A percentile compares a stretch with the other conserved stretches of the same genome.
These are phyloP conservation scores for Saccharomycopsis fibuligera DNA, from an alignment of 805 yeast species.

Conservation along the genomic window DNA sequence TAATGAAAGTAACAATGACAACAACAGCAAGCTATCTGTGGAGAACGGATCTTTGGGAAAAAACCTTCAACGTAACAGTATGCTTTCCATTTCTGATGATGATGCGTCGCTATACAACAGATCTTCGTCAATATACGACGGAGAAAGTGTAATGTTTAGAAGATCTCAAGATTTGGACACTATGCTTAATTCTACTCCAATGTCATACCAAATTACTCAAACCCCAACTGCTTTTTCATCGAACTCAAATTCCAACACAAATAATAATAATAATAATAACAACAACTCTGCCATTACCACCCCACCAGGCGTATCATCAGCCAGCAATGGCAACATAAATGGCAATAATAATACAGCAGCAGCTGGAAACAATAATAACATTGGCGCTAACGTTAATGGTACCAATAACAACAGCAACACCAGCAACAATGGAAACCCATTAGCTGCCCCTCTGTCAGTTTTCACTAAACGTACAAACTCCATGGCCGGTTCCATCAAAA, in stretches of 20 bases:
- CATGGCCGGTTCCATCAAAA: constrained; percentile 7
- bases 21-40: neutral
- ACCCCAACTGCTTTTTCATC: too few relatives aligned
- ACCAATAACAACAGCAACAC: too few relatives aligned
- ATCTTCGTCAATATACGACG: constrained; percentile 10
- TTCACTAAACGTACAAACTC: neutral
- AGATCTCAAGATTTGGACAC: constrained; percentile 12
- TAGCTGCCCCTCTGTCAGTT: neutral
- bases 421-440: too few relatives aligned
- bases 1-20: neutral
- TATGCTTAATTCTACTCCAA: constrained; percentile 2
- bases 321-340: neutral
- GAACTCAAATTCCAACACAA: neutral
- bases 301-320: neutral
- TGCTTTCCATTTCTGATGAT: constrained; percentile 14
- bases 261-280: neutral
- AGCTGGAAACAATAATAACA: neutral
- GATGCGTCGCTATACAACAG: constrained; percentile 16
- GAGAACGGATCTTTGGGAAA: neutral
- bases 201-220: neutral
- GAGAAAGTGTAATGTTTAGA: constrained; percentile 1
- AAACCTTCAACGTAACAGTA: constrained; percentile 5
- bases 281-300: neutral
- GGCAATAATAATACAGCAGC: neutral
- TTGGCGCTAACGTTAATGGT: neutral